Conservation (phyloP, 2,329 filamentous ascomycete species). For the Alternaria brassicae region DNA sequence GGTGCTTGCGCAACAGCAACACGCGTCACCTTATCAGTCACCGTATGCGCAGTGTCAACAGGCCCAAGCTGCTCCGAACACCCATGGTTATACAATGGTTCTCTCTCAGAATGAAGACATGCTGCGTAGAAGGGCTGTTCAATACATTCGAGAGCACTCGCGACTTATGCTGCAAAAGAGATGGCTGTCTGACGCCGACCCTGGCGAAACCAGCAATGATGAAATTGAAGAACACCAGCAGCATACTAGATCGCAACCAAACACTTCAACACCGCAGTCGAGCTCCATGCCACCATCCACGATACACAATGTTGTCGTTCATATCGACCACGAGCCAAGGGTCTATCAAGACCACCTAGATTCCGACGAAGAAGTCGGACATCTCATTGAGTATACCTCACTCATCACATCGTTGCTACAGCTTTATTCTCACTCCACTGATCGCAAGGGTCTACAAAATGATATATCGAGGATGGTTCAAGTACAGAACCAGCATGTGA, state of each 20-base stretch:
- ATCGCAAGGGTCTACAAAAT: constrained; percentile 22
- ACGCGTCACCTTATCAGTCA: not conserved
- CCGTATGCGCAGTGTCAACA: constrained; percentile 6
- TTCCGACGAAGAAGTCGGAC: constrained; percentile 9
- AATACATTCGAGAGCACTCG: constrained; percentile 23
- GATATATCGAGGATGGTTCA: constrained; percentile 30
- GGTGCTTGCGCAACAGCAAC: constrained; percentile 1
- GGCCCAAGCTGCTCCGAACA: not conserved
- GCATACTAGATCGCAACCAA: not conserved
- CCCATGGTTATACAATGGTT: not conserved
- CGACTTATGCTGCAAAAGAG: constrained; percentile 13
- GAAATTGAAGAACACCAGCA: constrained; percentile 1
- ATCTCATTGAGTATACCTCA: constrained; percentile 23
- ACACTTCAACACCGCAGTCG: not conserved
- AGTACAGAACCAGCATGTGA: constrained; percentile 21
- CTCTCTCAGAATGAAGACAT: constrained; percentile 15
- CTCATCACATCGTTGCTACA: constrained; percentile 28
- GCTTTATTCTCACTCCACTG: constrained; percentile 20
- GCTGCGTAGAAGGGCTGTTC: constrained; percentile 25
- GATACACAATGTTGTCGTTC: not conserved
- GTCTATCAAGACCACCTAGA: constrained; percentile 14
- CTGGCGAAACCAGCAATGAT: constrained; percentile 9
- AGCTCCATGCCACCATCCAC: not conserved
- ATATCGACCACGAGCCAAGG: constrained; percentile 3
- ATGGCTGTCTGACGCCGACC: constrained; percentile 13